A percentile compares a stretch with the other conserved stretches of the same genome.
Evolutionary conservation across 768 basidiomycete species (phyloP).

Genomic region (Hericium rajendrae): DNA sequence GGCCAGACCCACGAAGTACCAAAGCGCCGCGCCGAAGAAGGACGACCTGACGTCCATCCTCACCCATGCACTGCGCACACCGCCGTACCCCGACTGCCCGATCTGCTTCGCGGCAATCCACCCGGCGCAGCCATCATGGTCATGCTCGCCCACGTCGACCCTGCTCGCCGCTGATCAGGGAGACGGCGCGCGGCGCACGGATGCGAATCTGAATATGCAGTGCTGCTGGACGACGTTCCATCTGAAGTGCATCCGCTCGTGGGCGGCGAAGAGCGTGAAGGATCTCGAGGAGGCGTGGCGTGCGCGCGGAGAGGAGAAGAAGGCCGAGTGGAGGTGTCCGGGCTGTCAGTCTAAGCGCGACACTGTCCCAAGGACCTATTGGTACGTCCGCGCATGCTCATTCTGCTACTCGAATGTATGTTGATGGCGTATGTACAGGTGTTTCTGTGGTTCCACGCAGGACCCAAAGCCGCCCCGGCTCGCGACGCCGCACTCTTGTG

Average conservation of each 20-base stretch:
- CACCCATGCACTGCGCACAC: constrained; percentile 51
- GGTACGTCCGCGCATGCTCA: constrained; percentile 32
- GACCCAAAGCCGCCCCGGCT: constrained; percentile 65
- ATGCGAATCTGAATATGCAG: constrained; percentile 26
- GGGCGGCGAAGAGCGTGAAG: constrained; percentile 79
- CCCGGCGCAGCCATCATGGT: constrained; percentile 79
- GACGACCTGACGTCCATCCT: constrained; percentile 73
- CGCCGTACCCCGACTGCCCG: constrained; percentile 69
- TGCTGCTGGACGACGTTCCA: constrained; percentile 92
- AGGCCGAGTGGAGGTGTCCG: constrained; percentile 87
- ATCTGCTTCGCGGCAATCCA: constrained; percentile 79
- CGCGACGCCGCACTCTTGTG: constrained; percentile 72
- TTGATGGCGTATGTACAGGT: constrained; percentile 33
- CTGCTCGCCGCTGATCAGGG: constrained; percentile 15
- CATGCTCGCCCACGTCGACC: constrained; percentile 61
- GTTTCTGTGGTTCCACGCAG: constrained; percentile 72
- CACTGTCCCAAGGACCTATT: constrained; percentile 53
- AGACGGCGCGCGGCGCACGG: not conserved
- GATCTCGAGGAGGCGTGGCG: constrained; percentile 65
- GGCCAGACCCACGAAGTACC: not conserved
- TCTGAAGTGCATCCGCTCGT: constrained; percentile 77
- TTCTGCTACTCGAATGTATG: not conserved
- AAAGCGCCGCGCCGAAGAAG: constrained; percentile 8
- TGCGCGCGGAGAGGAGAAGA: constrained; percentile 54
- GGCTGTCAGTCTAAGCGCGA: constrained; percentile 82